phyloP scores from a whole-genome alignment of 176 grass and related monocot species.

The Panicum miliaceum region DNA sequence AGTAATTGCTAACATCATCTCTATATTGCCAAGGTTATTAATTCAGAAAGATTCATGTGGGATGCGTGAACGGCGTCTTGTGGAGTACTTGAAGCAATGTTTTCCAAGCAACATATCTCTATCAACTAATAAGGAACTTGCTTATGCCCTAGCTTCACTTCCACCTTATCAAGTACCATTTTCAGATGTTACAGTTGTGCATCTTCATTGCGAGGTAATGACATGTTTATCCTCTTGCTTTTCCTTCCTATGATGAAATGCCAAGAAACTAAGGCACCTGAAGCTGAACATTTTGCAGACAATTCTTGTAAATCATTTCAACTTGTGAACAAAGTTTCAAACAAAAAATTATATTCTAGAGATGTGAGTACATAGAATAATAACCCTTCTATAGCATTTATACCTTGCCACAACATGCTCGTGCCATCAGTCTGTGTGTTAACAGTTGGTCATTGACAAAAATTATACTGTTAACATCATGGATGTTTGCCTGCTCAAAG shows the following conservation, averaged over 20 bases:
- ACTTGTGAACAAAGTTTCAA: background rate
- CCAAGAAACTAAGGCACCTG: background rate
- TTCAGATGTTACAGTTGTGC: conserved; percentile 70
- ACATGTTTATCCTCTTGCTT: background rate
- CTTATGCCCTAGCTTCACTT: conserved; percentile 79
- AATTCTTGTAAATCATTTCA: background rate
- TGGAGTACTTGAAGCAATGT: conserved; percentile 89
- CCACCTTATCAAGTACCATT: conserved; percentile 81
- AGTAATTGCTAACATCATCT: conserved; percentile 9
- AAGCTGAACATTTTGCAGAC: background rate
- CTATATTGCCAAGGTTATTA: conserved; percentile 51
- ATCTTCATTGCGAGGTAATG: conserved; percentile 82
- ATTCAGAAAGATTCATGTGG: conserved; percentile 63
- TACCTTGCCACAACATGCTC: background rate
- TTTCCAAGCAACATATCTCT: conserved; percentile 68
- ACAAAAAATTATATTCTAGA: conserved; percentile 5
- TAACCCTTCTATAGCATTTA: background rate
- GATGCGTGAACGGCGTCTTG: conserved; percentile 60
- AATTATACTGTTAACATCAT: background rate
- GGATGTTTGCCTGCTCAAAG: conserved; percentile 14
- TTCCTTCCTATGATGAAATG: background rate
- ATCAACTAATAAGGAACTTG: conserved; percentile 89
- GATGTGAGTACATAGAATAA: background rate
- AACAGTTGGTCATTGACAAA: background rate
- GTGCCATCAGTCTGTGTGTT: background rate